phyloP scores from a whole-genome alignment of 129 eudicot genomes.

The Helianthus annuus region DNA sequence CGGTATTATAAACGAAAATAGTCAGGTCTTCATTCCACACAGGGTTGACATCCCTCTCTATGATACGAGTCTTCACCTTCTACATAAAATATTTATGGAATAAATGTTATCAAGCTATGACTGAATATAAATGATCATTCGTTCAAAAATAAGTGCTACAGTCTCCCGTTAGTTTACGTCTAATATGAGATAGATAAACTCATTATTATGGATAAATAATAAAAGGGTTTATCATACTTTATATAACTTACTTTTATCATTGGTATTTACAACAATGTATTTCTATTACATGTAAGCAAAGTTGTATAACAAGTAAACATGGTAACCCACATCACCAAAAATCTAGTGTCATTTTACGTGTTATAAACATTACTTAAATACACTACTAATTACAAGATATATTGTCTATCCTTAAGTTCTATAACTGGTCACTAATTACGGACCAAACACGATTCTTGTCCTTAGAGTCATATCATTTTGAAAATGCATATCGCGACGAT shows the following conservation, averaged over 20 bases:
- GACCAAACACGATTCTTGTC: not conserved
- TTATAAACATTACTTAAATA: not conserved
- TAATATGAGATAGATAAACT: too few species aligned
- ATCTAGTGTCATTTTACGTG: not conserved
- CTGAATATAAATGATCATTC: not conserved
- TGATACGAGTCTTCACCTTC: slow-evolving; percentile 78
- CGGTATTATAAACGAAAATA: slow-evolving; percentile 61
- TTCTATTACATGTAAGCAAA: too few species aligned
- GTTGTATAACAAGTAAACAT: too few species aligned
- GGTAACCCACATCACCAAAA: too few species aligned
- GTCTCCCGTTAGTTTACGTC: too few species aligned
- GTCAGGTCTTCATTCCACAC: slow-evolving; percentile 90
- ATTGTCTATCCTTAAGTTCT: not conserved
- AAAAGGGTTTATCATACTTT: too few species aligned
- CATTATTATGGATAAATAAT: too few species aligned
- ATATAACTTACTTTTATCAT: too few species aligned
- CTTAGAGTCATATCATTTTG: not conserved
- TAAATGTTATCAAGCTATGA: not conserved
- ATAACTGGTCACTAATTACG: not conserved
- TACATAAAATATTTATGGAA: slow-evolving; percentile 29
- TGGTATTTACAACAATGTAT: too few species aligned
- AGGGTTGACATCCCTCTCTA: slow-evolving; percentile 70
- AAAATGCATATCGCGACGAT: not conserved
- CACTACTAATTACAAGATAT: not conserved
- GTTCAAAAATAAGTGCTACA: not conserved